Evolutionary conservation across 805 yeast genomes (phyloP).

Genomic region (Candida tallmaniae): DNA sequence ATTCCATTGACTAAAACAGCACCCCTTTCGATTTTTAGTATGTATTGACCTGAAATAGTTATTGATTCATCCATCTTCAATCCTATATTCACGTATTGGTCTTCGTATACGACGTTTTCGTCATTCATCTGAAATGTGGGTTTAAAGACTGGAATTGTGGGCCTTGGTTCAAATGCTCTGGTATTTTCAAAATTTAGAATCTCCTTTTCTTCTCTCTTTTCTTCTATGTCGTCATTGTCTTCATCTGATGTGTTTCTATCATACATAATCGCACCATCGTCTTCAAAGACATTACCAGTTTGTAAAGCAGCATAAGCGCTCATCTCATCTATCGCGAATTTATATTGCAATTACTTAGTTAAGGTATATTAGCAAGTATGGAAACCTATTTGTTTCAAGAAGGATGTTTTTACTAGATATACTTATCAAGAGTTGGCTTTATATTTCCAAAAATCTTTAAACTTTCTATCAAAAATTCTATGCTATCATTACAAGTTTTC

Average conservation of each 20-base stretch:
- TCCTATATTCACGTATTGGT: constrained; percentile 34
- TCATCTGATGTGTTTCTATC: constrained; percentile 27
- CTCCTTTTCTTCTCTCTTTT: neutral
- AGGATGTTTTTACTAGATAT: no score
- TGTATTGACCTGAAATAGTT: constrained; percentile 45
- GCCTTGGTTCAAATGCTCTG: neutral
- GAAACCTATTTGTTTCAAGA: no score
- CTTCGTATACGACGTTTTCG: constrained; percentile 33
- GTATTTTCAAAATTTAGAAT: neutral
- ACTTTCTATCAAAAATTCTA: no score
- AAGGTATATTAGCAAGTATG: no score
- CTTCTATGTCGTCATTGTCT: constrained; percentile 1
- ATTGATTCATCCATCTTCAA: constrained; percentile 40
- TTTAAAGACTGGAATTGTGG: no score
- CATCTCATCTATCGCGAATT: no score
- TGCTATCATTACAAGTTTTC: no score
- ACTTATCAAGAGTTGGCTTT: no score
- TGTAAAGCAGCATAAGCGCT: constrained; percentile 32
- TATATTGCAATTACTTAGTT: no score
- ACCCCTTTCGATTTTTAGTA: constrained; percentile 42
- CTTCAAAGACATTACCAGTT: constrained; percentile 14
- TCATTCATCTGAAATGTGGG: constrained; percentile 24
- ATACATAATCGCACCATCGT: constrained; percentile 16
- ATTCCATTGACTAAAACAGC: constrained; percentile 40
- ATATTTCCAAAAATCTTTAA: no score